phyloP scores from a whole-genome alignment of 768 basidiomycete genomes.

The Trametes sanguinea region DNA sequence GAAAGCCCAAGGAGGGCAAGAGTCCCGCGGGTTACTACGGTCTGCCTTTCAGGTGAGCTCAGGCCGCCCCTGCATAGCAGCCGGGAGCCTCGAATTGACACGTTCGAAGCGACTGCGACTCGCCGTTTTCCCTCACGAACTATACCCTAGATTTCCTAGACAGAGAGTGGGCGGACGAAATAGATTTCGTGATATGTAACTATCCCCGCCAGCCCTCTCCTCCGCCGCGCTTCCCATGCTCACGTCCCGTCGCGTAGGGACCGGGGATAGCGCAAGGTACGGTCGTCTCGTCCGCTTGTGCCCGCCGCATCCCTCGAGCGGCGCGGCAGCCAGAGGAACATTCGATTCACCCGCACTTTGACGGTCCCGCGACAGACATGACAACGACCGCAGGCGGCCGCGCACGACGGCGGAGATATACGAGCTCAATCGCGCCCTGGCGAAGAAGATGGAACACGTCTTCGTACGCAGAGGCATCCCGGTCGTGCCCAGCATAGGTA shows the following conservation, averaged over 20 bases:
- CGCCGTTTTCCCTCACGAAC: conserved; percentile 78
- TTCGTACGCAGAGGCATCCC: conserved; percentile 73
- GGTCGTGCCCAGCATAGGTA: conserved; percentile 80
- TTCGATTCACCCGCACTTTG: not conserved
- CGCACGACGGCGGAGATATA: conserved; percentile 82
- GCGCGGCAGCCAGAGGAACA: not conserved
- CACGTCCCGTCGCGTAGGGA: conserved; percentile 49
- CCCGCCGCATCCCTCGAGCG: no score
- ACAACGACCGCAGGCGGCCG: conserved; percentile 80
- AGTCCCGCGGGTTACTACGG: conserved; percentile 63
- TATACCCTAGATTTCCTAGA: conserved; percentile 79
- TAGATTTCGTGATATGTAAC: conserved; percentile 90
- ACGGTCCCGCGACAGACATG: conserved; percentile 57
- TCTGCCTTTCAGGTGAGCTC: conserved; percentile 62
- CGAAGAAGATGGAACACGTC: conserved; percentile 68
- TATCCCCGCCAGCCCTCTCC: conserved; percentile 1
- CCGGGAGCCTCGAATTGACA: not conserved
- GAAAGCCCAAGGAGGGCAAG: conserved; percentile 55
- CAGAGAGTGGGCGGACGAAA: conserved; percentile 75
- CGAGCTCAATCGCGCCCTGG: conserved; percentile 65
- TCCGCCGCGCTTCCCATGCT: conserved; percentile 15
- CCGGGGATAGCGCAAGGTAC: conserved; percentile 74
- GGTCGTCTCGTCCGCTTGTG: not conserved
- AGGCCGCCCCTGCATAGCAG: not conserved
- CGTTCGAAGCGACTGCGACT: conserved; percentile 68